Conservation (phyloP, 75 land plant genomes). For the Isoetes taiwanensis region DNA sequence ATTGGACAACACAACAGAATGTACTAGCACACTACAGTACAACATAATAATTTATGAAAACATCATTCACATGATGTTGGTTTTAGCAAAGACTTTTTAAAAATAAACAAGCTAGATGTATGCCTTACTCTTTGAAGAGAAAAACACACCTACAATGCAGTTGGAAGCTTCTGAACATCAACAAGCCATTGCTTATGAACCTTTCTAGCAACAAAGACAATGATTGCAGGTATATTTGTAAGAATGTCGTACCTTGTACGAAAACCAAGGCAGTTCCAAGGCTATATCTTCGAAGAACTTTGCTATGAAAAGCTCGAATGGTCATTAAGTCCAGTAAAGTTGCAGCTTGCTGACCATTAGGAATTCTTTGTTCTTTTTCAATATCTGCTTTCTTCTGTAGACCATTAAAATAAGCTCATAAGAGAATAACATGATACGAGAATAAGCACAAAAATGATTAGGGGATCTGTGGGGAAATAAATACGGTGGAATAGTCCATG, state of each 20-base stretch:
- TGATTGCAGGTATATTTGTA: constrained; percentile 76
- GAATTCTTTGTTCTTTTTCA: constrained; percentile 27
- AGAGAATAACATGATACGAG: no score
- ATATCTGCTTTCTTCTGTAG: constrained; percentile 59
- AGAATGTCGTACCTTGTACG: constrained; percentile 49
- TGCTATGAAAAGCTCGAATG: constrained; percentile 77
- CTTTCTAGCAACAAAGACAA: constrained; percentile 87
- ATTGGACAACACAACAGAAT: no score
- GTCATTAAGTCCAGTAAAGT: constrained; percentile 87
- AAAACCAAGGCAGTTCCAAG: constrained; percentile 78
- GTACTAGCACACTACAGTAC: no score
- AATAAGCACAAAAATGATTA: no score
- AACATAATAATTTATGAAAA: no score
- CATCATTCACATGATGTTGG: no score
- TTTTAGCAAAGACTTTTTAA: no score
- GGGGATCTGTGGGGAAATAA: no score
- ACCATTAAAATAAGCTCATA: constrained; percentile 70
- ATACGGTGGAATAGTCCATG: no score
- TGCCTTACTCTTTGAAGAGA: no score
- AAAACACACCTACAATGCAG: constrained; percentile 54
- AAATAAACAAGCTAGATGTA: no score
- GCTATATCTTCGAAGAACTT: constrained; percentile 55
- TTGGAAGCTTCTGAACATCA: constrained; percentile 44
- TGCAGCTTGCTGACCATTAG: constrained; percentile 57
- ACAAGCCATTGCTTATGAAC: constrained; percentile 74